Evolutionary conservation across 805 yeast genomes (phyloP), one percentile per base, ranked within the genome.

Genomic region (Candida berthetii): DNA sequence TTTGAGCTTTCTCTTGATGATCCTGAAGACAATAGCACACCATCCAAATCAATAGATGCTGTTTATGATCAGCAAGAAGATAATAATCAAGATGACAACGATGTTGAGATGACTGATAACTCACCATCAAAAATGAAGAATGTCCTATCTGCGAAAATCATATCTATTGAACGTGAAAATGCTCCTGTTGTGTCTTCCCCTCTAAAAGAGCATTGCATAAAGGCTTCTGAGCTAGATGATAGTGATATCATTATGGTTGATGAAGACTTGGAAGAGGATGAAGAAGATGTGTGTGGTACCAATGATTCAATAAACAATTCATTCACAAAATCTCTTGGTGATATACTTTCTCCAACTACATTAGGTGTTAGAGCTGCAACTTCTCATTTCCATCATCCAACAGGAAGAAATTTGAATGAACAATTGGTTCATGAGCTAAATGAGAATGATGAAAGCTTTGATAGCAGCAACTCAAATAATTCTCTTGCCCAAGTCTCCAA

Each of bases 321-420:
- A 8, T 22, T 22, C 8, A 8, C 24, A 6, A 22, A 22, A 22
- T 22, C 24, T 7, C 24, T 22, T 7, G 24, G 41, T 10, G 25
- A 38, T 20, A 41, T 55, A 15, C 39, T 52, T 29, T 36, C 50
- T 2, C 60, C 60, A 15, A 55, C 60, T 1, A 50, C 50, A 8
- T 42, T 55, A 11, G 60, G 60, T 36, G 60, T 58, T 3, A 49
- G 22, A 27, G 14, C 32, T 25, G 41, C 37, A 14, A 38, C 33
- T 5, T 11, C 20, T 13, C 13, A 36, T 6, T 14, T 32, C 25
- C 29, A 34, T 18, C 32, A 18, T 16, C 17, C 40, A 11, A 19
- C 18, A 33, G 20, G 36, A 19, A 33, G 18, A 18, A 31, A 37
- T 10, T 20, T 37, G 29, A 37, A 20, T 7, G 15, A 19, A 11